Percentiles rank a stretch among this genome's conserved stretches.
Evolutionary conservation across 768 basidiomycete species (phyloP).

Genomic region (Lactarius tabidus): DNA sequence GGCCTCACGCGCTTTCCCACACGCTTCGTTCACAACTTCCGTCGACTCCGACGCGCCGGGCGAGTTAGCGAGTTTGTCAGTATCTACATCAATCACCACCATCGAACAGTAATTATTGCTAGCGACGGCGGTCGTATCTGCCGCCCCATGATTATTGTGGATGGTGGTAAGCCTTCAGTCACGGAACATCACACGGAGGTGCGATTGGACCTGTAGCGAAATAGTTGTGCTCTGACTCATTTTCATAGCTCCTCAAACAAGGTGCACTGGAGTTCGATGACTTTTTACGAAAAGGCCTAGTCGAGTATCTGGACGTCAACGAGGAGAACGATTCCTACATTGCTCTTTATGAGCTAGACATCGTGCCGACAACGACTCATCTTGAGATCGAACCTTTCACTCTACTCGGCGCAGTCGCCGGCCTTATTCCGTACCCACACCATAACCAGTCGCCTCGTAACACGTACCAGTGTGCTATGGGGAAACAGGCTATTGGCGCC

Average conservation of each 20-base stretch:
- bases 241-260: slow-evolving; percentile 68
- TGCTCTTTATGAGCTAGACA: slow-evolving; percentile 88
- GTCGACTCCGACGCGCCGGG: slow-evolving; percentile 87
- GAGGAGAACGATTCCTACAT: slow-evolving; percentile 98
- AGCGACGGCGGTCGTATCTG: slow-evolving; percentile 98
- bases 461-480: slow-evolving; percentile 99
- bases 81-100: slow-evolving; percentile 94
- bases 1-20: slow-evolving; percentile 84
- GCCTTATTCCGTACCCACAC: slow-evolving; percentile 97
- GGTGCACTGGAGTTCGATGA: slow-evolving; percentile 84
- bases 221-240: slow-evolving; percentile 18
- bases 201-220: slow-evolving; percentile 28
- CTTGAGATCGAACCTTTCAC: slow-evolving; percentile 99
- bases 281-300: slow-evolving; percentile 85
- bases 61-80: slow-evolving; percentile 95
- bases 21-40: slow-evolving; percentile 86
- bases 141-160: slow-evolving; percentile 95
- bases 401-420: slow-evolving; percentile 93
- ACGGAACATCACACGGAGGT: slow-evolving; percentile 77
- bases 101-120: slow-evolving; percentile 91
- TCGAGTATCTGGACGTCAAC: slow-evolving; percentile 98
- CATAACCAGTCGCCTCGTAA: slow-evolving; percentile 99
- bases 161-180: slow-evolving; percentile 72
- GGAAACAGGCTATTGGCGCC: slow-evolving; percentile 98
- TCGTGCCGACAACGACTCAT: slow-evolving; percentile 81